Evolutionary conservation across 495 filamentous ascomycete species (phyloP).

Genomic region (Thozetella sp.): DNA sequence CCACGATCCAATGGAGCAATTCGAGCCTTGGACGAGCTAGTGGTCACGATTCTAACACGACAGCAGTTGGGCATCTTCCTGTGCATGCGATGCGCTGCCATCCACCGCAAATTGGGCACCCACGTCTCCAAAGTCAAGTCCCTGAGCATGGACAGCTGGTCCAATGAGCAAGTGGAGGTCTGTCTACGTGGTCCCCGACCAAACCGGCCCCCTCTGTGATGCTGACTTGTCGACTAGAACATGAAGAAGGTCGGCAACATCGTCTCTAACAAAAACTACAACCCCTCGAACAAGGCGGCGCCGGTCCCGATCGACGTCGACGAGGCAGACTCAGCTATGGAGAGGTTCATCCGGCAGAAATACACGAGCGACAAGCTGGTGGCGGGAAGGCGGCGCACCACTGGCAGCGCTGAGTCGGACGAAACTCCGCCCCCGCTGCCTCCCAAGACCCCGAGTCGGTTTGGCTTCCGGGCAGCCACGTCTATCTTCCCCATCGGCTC

Average conservation of each 20-base stretch:
- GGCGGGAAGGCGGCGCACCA: constrained; percentile 37
- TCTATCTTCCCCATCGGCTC: constrained; percentile 62
- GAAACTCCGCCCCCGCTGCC: constrained; percentile 78
- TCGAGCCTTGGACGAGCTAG: constrained; percentile 7
- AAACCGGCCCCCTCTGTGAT: constrained; percentile 6
- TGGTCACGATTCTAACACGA: constrained; percentile 3
- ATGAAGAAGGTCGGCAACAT: constrained; percentile 92
- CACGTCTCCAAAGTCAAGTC: constrained; percentile 99
- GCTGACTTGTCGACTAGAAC: constrained; percentile 54
- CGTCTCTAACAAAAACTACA: constrained; percentile 83
- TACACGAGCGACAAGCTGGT: constrained; percentile 64
- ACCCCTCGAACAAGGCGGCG: constrained; percentile 79
- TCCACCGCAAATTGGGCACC: constrained; percentile 96
- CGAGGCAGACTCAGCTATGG: constrained; percentile 89
- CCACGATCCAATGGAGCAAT: background rate
- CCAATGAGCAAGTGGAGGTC: constrained; percentile 94
- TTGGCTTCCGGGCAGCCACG: constrained; percentile 75
- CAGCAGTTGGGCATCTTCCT: constrained; percentile 88
- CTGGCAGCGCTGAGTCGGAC: constrained; percentile 46
- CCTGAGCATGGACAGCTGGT: constrained; percentile 96
- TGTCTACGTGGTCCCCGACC: constrained; percentile 16
- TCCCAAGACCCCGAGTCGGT: constrained; percentile 77
- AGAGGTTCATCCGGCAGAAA: constrained; percentile 91
- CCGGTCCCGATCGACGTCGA: constrained; percentile 86
- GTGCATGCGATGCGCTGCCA: constrained; percentile 93